phyloP scores from a whole-genome alignment of 148 eudicot genomes.

The Vaccinium myrtillus region DNA sequence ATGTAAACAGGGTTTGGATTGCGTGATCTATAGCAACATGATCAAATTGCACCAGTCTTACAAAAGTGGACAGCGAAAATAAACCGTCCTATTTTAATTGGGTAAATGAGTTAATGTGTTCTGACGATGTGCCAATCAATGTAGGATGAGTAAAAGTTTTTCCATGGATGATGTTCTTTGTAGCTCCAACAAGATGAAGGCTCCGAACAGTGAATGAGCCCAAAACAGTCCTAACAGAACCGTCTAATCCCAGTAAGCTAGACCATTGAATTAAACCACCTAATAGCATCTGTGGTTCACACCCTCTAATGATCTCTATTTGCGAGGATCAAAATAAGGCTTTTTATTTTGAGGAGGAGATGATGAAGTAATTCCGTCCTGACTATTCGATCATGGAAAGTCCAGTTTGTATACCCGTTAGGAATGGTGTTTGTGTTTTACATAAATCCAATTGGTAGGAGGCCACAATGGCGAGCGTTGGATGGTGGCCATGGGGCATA shows the following conservation, averaged over 20 bases:
- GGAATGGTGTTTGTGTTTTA: background rate
- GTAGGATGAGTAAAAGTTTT: background rate
- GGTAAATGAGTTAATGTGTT: background rate
- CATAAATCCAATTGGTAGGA: background rate
- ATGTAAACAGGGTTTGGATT: background rate
- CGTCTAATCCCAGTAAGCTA: background rate
- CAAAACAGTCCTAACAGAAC: background rate
- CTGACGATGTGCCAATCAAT: background rate
- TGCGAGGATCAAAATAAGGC: no score
- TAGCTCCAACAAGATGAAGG: background rate
- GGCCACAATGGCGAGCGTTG: background rate
- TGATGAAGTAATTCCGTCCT: no score
- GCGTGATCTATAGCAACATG: background rate
- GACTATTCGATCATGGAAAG: no score
- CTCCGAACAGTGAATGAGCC: background rate
- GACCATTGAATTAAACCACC: background rate
- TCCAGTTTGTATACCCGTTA: no score
- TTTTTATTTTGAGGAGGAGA: no score
- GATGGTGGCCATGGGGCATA: background rate
- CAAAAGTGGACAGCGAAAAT: background rate
- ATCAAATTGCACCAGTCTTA: background rate
- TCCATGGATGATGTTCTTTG: background rate
- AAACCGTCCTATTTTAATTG: background rate
- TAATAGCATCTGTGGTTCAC: no score
- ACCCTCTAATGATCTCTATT: no score